phyloP scores from a whole-genome alignment of 2,329 filamentous ascomycete genomes.

The Fusarium anthophilum region DNA sequence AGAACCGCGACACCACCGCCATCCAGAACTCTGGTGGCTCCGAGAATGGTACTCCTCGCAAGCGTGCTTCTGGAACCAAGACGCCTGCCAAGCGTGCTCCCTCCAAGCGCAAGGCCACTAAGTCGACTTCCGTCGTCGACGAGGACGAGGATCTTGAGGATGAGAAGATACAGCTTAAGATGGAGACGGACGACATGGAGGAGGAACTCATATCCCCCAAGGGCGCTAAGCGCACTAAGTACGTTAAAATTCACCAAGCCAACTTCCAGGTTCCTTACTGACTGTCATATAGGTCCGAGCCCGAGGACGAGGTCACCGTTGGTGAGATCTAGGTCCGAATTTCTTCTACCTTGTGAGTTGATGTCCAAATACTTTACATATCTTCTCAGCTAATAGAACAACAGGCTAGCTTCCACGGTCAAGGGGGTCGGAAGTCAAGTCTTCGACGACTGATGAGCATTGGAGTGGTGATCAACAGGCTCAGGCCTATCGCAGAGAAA shows the following conservation, averaged over 20 bases:
- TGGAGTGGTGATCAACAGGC: neutral
- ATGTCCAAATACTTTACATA: neutral
- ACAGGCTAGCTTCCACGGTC: neutral
- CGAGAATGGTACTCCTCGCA: constrained; percentile 37
- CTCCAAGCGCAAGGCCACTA: constrained; percentile 36
- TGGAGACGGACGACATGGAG: constrained; percentile 32
- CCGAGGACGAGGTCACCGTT: constrained; percentile 5
- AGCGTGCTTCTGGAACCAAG: constrained; percentile 14
- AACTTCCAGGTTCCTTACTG: neutral
- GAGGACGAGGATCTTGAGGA: constrained; percentile 42
- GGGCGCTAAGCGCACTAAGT: constrained; percentile 43
- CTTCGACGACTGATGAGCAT: neutral
- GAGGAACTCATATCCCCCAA: constrained; percentile 1
- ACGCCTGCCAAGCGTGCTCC: constrained; percentile 46
- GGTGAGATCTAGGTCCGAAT: constrained; percentile 9
- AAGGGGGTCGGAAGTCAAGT: neutral
- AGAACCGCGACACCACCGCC: constrained; percentile 44
- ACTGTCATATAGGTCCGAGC: constrained; percentile 26
- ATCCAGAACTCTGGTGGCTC: constrained; percentile 31
- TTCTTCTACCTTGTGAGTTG: neutral
- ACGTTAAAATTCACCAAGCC: neutral
- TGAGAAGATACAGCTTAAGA: constrained; percentile 41
- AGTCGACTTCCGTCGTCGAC: constrained; percentile 15
- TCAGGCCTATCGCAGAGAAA: constrained; percentile 17
- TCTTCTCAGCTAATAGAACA: neutral